phyloP scores from a whole-genome alignment of 2,329 filamentous ascomycete genomes.

The Fusarium oligoseptatum region DNA sequence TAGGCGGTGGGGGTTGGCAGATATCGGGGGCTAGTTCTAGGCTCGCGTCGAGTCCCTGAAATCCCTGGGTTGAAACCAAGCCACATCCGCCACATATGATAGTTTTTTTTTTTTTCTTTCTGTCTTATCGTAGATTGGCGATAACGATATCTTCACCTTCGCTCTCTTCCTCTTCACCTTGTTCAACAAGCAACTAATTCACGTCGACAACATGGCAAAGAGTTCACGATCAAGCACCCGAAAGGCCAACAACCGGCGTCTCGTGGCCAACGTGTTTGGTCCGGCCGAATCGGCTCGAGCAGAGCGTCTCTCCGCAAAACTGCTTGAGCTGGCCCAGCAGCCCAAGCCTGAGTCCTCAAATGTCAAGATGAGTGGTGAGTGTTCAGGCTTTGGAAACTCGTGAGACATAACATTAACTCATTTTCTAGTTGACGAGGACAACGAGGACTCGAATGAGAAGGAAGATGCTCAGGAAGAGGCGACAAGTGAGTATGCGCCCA shows the following conservation, averaged over 20 bases:
- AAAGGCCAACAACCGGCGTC: conserved; percentile 85
- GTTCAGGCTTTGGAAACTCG: not conserved
- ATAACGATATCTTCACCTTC: conserved; percentile 28
- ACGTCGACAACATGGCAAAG: conserved; percentile 80
- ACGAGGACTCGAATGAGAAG: conserved; percentile 46
- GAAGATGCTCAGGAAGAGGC: conserved; percentile 48
- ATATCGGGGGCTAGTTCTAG: not conserved
- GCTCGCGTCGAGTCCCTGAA: not conserved
- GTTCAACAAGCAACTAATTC: conserved; percentile 12
- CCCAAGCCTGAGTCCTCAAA: conserved; percentile 74
- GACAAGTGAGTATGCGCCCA: conserved; percentile 36
- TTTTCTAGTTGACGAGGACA: conserved; percentile 46
- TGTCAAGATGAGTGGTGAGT: conserved; percentile 61
- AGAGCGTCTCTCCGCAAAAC: conserved; percentile 86
- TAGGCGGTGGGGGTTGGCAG: conserved; percentile 44
- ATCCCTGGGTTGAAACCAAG: not conserved
- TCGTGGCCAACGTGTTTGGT: conserved; percentile 86
- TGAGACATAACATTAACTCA: conserved; percentile 14
- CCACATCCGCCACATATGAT: conserved; percentile 28
- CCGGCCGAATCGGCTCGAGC: conserved; percentile 84
- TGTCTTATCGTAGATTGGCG: conserved; percentile 20
- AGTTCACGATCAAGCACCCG: conserved; percentile 81
- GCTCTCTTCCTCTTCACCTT: conserved; percentile 17
- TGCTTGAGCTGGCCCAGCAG: conserved; percentile 83
- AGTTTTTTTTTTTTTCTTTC: conserved; percentile 5